Conservation (phyloP, 2,329 filamentous ascomycete genomes). For the Lasiodiplodia gonubiensis region DNA sequence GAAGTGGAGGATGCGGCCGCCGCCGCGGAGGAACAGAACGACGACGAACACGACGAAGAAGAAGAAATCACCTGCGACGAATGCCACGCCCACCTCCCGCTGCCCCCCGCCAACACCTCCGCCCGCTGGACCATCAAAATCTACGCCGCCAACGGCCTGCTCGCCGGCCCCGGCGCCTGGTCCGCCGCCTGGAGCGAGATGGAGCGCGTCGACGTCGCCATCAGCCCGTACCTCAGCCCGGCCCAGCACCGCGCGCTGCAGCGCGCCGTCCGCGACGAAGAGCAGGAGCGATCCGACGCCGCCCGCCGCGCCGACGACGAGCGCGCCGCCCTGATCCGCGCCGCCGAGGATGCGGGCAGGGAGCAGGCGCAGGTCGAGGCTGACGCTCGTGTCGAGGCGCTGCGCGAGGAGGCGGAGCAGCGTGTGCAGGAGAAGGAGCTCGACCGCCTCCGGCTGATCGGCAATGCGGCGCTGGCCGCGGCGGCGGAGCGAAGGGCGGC, state of each 20-base stretch:
- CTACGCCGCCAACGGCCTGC: constrained; percentile 92
- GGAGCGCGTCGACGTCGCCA: constrained; percentile 96
- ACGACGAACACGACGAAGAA: constrained; percentile 30
- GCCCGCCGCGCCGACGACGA: background rate
- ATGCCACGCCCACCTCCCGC: constrained; percentile 3
- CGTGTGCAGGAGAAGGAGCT: constrained; percentile 27
- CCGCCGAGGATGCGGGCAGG: background rate
- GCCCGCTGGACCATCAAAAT: constrained; percentile 80
- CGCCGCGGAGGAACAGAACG: constrained; percentile 33
- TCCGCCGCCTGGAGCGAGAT: constrained; percentile 94
- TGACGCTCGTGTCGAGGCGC: constrained; percentile 36
- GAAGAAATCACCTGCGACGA: constrained; percentile 9
- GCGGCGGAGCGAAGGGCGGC: constrained; percentile 17
- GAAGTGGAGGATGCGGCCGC: constrained; percentile 32
- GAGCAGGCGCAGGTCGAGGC: constrained; percentile 32
- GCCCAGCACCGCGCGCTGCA: constrained; percentile 64
- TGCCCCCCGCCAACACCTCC: background rate
- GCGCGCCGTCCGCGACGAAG: background rate
- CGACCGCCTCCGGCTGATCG: constrained; percentile 32
- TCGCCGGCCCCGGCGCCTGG: constrained; percentile 85
- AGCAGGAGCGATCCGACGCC: background rate
- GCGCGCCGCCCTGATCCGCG: background rate
- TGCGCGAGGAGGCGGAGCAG: background rate
- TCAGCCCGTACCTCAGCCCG: constrained; percentile 73
- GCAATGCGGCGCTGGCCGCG: constrained; percentile 10